These are phyloP conservation scores for Tulasnella calospora DNA, from an alignment of 768 basidiomycete genomes.

Conservation along the genomic window DNA sequence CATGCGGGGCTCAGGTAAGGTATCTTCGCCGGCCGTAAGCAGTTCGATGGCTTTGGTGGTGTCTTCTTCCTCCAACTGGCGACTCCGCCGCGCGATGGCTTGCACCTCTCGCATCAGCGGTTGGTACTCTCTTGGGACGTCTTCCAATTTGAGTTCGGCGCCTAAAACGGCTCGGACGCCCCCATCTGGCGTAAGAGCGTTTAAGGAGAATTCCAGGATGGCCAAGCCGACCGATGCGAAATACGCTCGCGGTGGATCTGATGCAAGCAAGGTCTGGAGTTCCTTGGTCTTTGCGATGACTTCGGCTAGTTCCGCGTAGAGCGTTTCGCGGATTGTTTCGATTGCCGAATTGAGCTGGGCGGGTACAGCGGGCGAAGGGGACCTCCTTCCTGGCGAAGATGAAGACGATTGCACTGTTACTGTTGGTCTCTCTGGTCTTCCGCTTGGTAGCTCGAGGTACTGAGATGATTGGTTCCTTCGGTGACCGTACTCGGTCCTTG, in stretches of 20 bases:
- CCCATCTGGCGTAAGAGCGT: slow-evolving; percentile 48
- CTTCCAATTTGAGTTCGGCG: slow-evolving; percentile 48
- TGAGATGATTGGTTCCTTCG: slow-evolving; percentile 14
- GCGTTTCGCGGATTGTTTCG: slow-evolving; percentile 76
- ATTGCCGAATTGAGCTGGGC: slow-evolving; percentile 52
- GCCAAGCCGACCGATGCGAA: slow-evolving; percentile 71
- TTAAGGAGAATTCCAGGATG: slow-evolving; percentile 58
- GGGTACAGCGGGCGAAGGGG: slow-evolving; percentile 30
- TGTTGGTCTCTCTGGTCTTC: slow-evolving; percentile 11
- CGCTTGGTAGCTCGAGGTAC: slow-evolving; percentile 17
- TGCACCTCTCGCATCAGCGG: slow-evolving; percentile 68
- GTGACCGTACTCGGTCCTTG: neutral
- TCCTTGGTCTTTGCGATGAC: slow-evolving; percentile 53
- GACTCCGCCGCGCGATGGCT: slow-evolving; percentile 50
- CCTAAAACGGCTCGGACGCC: slow-evolving; percentile 56
- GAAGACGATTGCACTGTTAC: slow-evolving; percentile 29
- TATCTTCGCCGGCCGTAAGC: slow-evolving; percentile 36
- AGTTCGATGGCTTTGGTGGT: slow-evolving; percentile 46
- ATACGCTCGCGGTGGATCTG: slow-evolving; percentile 68
- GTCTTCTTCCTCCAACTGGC: slow-evolving; percentile 52
- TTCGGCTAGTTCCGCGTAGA: slow-evolving; percentile 76
- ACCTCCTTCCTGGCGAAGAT: slow-evolving; percentile 18
- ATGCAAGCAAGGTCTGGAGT: slow-evolving; percentile 52
- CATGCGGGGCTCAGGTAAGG: slow-evolving; percentile 45
- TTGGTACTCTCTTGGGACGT: slow-evolving; percentile 58